Evolutionary conservation across 176 grass and related monocot species (phyloP).

Genomic region (Poa pratensis): DNA sequence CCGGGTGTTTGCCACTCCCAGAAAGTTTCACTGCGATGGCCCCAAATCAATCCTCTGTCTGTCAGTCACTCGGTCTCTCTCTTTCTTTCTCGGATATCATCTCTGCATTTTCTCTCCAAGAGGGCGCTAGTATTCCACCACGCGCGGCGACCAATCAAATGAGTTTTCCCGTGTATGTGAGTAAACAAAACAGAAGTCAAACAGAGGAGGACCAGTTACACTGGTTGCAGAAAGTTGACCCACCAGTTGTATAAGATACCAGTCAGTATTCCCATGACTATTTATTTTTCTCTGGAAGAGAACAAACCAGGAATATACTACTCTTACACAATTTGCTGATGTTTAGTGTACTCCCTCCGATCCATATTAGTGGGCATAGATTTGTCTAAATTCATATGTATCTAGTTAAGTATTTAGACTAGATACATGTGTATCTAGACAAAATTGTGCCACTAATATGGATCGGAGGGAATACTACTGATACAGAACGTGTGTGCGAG

Average conservation of each 20-base stretch:
- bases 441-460: too few species aligned
- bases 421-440: too few species aligned
- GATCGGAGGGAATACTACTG: too few species aligned
- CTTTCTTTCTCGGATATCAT: neutral
- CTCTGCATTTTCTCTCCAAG: neutral
- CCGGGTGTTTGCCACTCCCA: neutral
- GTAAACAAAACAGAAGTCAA: neutral
- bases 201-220: neutral
- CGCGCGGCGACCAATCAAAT: neutral
- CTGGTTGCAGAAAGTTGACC: neutral
- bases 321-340: too few species aligned
- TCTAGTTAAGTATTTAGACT: too few species aligned
- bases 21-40: neutral
- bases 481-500: neutral
- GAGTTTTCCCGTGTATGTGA: neutral
- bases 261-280: too few species aligned
- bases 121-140: neutral
- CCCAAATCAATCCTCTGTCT: neutral
- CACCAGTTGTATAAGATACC: too few species aligned
- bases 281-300: neutral
- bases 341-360: neutral
- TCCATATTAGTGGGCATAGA: too few species aligned
- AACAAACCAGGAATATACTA: neutral
- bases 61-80: too few species aligned
- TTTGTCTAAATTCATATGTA: too few species aligned